These are phyloP conservation scores for Marasmius fiardii DNA, from an alignment of 1,284 basidiomycete species.

Conservation along the genomic window DNA sequence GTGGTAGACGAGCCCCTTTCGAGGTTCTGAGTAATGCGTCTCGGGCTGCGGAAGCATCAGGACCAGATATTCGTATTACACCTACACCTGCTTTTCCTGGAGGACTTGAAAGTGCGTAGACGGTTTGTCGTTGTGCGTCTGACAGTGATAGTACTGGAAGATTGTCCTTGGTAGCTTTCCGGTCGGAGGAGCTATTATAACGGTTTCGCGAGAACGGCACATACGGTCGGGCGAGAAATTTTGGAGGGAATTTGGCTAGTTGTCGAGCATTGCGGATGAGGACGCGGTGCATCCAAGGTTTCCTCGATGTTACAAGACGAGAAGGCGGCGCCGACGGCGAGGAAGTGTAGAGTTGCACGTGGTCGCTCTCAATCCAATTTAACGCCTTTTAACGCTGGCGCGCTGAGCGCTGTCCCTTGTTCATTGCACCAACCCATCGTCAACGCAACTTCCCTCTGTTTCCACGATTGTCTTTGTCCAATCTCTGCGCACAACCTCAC, in stretches of 20 bases:
- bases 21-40: constrained; percentile 42
- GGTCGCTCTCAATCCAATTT: too few species aligned
- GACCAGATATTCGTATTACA: constrained; percentile 80
- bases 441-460: neutral
- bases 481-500: neutral
- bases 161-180: neutral
- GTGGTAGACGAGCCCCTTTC: constrained; percentile 4
- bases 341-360: too few species aligned
- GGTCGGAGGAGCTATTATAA: neutral
- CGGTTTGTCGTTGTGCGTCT: constrained; percentile 66
- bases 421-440: too few species aligned
- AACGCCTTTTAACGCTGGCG: too few species aligned
- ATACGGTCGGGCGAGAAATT: neutral
- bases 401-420: too few species aligned
- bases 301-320: too few species aligned
- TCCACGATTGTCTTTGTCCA: neutral
- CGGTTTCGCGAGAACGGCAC: neutral
- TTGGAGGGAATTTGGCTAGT: neutral
- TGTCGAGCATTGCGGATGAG: neutral
- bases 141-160: constrained; percentile 42
- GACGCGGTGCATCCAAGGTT: neutral
- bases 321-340: too few species aligned
- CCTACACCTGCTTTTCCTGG: constrained; percentile 81
- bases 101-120: constrained; percentile 85
- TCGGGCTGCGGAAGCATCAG: constrained; percentile 61